Evolutionary conservation across 2,329 filamentous ascomycete species (phyloP).

Genomic region (Fusarium chaquense): DNA sequence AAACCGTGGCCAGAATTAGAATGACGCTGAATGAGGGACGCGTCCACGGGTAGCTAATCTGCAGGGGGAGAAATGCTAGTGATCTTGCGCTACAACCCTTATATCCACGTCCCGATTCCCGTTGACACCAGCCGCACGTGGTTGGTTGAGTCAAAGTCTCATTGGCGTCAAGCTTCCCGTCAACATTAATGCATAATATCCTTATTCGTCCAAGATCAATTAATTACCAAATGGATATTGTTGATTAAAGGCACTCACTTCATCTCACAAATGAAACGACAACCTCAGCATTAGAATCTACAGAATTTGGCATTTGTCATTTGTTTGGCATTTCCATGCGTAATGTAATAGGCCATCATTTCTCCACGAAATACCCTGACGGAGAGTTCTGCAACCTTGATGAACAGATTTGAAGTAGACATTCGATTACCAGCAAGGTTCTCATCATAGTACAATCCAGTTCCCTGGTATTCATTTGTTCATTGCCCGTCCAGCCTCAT

Average conservation of each 20-base stretch:
- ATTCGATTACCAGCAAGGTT: constrained; percentile 31
- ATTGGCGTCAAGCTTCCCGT: constrained; percentile 19
- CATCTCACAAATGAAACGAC: background rate
- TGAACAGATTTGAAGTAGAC: constrained; percentile 6
- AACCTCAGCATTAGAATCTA: background rate
- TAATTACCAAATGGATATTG: background rate
- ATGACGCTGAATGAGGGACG: constrained; percentile 35
- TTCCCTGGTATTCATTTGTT: background rate
- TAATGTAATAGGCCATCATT: background rate
- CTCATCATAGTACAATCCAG: constrained; percentile 7
- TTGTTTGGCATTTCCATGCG: background rate
- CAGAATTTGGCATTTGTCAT: background rate
- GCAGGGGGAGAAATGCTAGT: constrained; percentile 27
- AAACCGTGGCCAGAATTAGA: constrained; percentile 43
- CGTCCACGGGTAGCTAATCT: constrained; percentile 7
- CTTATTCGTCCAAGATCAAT: background rate
- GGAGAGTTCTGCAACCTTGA: constrained; percentile 30
- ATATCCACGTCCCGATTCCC: background rate
- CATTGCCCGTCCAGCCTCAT: background rate
- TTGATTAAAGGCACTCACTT: background rate
- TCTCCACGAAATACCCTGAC: constrained; percentile 7
- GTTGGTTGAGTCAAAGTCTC: constrained; percentile 19
- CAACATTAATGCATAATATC: background rate
- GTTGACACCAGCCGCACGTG: constrained; percentile 13
- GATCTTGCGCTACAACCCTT: constrained; percentile 26